Base-by-base conservation (phyloP, 2,329 filamentous ascomycete species). In the Apiospora aurea region DNA sequence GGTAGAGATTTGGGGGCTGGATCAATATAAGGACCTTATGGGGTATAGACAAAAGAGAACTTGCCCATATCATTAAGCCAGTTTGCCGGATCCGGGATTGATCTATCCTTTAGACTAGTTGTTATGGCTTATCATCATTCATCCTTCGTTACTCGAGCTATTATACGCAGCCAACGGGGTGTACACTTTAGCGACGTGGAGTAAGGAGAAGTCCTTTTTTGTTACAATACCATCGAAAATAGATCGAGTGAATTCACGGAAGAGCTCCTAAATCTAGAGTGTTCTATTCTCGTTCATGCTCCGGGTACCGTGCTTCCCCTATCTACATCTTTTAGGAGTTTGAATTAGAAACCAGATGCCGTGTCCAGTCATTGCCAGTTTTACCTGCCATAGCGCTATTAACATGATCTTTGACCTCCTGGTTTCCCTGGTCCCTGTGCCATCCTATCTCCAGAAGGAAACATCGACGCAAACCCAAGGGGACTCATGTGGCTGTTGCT, bases 371-470 rank as follows among this genome's bases (percentile, higher is more conserved):
- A 76, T 75, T 4, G 78, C 74, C 3, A 79, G 76, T 4, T 82
- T 78, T 43, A 74, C 76, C 8, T 78, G 74, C 13, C 80, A 82
- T 67, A 76, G 77, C 8, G 74, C 73, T 0, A 78, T 78, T 0
- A 82, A 82, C 18, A 78, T 80, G 47, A 72, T 79, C 2, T 71
- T 82, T 10, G 79, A 82, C 29, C 74, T 81, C 8, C 61, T 78
- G n/a, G 77, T 81, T 0, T 77, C 82, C 14, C 74, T 77, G 0
- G 80, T 82, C 4, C 77, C 80, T 6, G 72, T 80, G 0, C 78
- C 79, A 78, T 41, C 75, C 80, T 38, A 38, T 38, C 6, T 38
- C 49, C 41, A 75, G 29, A 75, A 74, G n/a, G 67, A 68, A 8
- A 75, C 74, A 10, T 38, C 44, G 2, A 38, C 49, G 14, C 70